phyloP scores from a whole-genome alignment of 495 filamentous ascomycete genomes.

The Penicillium lividum region DNA sequence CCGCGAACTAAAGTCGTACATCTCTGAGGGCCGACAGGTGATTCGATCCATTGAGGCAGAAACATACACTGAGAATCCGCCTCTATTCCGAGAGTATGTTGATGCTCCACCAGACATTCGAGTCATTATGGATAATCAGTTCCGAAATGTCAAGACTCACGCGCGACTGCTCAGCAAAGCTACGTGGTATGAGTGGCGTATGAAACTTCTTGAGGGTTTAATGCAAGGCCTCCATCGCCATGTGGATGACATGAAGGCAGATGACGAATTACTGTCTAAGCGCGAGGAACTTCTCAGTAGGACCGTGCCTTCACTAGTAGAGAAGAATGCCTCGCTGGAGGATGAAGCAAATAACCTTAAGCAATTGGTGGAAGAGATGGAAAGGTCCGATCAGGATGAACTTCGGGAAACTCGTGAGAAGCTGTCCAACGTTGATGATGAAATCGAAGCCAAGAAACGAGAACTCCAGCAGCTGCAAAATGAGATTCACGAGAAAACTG shows the following conservation, averaged over 20 bases:
- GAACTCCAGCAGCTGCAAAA: constrained; percentile 63
- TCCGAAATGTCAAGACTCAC: constrained; percentile 94
- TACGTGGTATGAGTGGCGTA: constrained; percentile 98
- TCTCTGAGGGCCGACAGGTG: constrained; percentile 82
- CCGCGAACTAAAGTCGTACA: constrained; percentile 91
- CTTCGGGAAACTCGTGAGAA: constrained; percentile 65
- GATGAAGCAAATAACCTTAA: constrained; percentile 65
- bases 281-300: constrained; percentile 65
- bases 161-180: constrained; percentile 85
- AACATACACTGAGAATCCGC: constrained; percentile 83
- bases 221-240: constrained; percentile 76
- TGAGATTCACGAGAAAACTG: constrained; percentile 63
- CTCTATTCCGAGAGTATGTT: constrained; percentile 88
- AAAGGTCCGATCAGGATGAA: constrained; percentile 76
- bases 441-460: constrained; percentile 66
- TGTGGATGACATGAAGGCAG: constrained; percentile 70
- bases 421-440: constrained; percentile 62
- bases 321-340: constrained; percentile 60
- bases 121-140: constrained; percentile 88
- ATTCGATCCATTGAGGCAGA: constrained; percentile 87
- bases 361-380: constrained; percentile 70
- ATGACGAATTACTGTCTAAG: constrained; percentile 66
- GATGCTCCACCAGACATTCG: constrained; percentile 82
- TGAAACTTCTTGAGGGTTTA: constrained; percentile 82
- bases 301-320: constrained; percentile 62